Conservation (phyloP, 1,284 basidiomycete species). For the Ustilago xerochloae region DNA sequence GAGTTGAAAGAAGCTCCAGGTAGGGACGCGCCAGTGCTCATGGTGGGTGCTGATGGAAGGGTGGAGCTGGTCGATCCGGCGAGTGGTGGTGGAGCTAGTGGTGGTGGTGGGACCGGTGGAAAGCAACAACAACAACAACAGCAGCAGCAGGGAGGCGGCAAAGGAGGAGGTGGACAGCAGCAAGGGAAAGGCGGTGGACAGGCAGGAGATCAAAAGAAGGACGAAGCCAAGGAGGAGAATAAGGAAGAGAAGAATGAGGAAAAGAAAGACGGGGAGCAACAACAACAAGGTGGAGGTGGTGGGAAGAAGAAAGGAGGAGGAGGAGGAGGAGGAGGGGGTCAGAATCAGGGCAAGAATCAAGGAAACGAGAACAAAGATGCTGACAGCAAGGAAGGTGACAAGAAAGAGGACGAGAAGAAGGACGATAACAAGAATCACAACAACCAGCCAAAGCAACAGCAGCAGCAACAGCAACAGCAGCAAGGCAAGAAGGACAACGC, state of each 20-base stretch:
- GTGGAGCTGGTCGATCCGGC: constrained; percentile 33
- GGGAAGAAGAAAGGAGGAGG: background rate
- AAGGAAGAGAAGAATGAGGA: background rate
- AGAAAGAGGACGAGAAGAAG: constrained; percentile 13
- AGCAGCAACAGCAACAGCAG: background rate
- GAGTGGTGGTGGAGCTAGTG: background rate
- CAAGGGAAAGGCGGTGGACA: background rate
- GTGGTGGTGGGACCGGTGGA: background rate
- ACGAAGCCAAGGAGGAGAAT: background rate
- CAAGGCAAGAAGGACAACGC: background rate
- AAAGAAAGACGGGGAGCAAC: background rate
- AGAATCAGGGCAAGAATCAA: constrained; percentile 1
- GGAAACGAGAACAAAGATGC: constrained; percentile 1
- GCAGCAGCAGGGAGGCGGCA: too few relatives aligned
- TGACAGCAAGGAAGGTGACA: background rate
- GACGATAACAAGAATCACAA: constrained; percentile 8
- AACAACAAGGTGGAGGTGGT: background rate
- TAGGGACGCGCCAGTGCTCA: constrained; percentile 24
- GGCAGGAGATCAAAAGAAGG: background rate
- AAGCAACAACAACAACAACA: background rate
- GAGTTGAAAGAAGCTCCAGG: constrained; percentile 26
- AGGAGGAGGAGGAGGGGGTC: background rate
- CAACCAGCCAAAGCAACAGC: constrained; percentile 2
- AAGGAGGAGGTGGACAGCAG: background rate
- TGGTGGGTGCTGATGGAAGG: constrained; percentile 27